Evolutionary conservation across 129 eudicot genomes (phyloP), one percentile per base, ranked within the genome.

Genomic region (Arctium lappa): DNA sequence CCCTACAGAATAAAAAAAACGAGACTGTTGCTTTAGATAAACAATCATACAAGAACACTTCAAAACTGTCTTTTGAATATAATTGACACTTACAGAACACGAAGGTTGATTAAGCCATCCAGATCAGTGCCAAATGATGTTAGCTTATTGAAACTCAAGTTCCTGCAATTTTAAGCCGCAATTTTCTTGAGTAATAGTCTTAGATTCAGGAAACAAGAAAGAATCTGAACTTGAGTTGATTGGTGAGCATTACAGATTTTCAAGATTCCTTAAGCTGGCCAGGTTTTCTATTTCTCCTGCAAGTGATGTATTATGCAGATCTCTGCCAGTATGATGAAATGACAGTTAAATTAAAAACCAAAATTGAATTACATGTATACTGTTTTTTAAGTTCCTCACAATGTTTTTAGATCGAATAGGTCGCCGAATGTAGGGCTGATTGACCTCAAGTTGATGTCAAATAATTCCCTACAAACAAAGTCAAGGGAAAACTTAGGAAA

Each of bases 241-340:
- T 62, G 12, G 4, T 62, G 74, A 74, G 75, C 76, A 81, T 88
- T 95, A 95, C 98, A 95, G 84, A 80, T 89, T 85, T 77, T 91
- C 92, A 79, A 95, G 97, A 81, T 82, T 91, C 74, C 86, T 88
- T 82, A 95, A 86, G 88, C 98, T 85, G 31, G 92, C 97, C 85
- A 95, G 79, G 88, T 91, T 92, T 82, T 91, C 90, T 86, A 92
- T 89, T 82, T 93, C 94, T 79, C 97, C 98, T 18, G 87, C 79
- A 62, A 95, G 91, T 73, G 98, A 95, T 48, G 97, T 84, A 85
- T 95, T 95, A 88, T 91, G 97, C 90, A 95, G 79, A 85, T 95
- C 97, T 77, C 98, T 95, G 88, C 80, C 36, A 86, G 22, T 40
- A 80, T 46, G 68, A 72, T 9, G 36, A 73, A 72, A 80, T 18